These are phyloP conservation scores for Coelastrella sp. DNA, from an alignment of 139 green algal species.

Conservation along the genomic window DNA sequence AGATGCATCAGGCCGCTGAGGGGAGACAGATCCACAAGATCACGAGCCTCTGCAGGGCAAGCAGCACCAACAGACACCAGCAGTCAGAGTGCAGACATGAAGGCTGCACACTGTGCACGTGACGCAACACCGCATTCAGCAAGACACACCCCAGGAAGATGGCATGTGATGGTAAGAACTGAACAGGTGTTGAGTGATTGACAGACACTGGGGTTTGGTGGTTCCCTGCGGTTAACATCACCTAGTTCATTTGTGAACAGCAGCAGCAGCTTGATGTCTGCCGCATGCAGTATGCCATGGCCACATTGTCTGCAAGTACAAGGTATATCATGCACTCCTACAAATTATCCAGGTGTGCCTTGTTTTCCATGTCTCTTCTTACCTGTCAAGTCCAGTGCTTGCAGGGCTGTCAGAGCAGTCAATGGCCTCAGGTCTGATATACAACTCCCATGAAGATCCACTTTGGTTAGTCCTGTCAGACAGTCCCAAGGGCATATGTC, in stretches of 20 bases:
- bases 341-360: background rate
- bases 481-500: slow-evolving; percentile 1
- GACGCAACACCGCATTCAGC: too few species aligned
- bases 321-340: background rate
- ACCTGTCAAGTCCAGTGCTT: background rate
- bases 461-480: background rate
- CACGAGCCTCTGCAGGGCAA: background rate
- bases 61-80: background rate
- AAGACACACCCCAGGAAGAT: too few species aligned
- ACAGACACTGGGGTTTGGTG: too few species aligned
- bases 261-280: too few species aligned
- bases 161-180: too few species aligned
- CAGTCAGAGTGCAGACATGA: background rate
- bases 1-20: slow-evolving; percentile 4
- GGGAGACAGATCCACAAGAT: background rate
- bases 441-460: slow-evolving; percentile 16
- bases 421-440: slow-evolving; percentile 14
- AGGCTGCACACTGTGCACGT: background rate
- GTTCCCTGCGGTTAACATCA: too few species aligned
- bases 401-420: background rate
- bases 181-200: too few species aligned
- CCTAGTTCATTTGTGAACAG: too few species aligned
- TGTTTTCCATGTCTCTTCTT: background rate
- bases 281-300: background rate
- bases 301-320: background rate